Base-by-base conservation (phyloP, 768 basidiomycete genomes). In the Termitomyces sp. region DNA sequence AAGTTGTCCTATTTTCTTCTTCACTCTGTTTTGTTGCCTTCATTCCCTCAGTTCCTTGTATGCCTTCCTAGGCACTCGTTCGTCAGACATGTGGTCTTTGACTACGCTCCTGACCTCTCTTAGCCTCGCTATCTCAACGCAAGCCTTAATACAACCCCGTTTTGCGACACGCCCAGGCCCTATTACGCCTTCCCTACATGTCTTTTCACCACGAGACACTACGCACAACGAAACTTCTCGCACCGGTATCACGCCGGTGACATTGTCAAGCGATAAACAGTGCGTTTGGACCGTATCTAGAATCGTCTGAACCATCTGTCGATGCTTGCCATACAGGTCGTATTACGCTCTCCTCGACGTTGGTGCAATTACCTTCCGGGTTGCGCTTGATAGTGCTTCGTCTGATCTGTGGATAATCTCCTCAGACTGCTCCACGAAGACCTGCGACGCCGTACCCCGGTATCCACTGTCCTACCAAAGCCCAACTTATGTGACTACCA, bases 311-410 rank as follows among this genome's bases (percentile, higher is more conserved):
- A 25, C 25, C 25, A 20, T 38, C 54, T 57, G 65, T 60, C 68
- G 57, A 32, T 46, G 56, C 42, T 54, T 53, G 45, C 36, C 25
- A 48, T 63, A 15, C 65, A 92, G 91, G 67, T 85, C 90, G 2
- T 92, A 91, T 68, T 91, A 82, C 66, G 74, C 82, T 20, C 71
- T 88, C 45, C 79, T 92, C 60, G 72, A 81, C 63, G 75, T 80
- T 32, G 91, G 90, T 37, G 75, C 77, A 59, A 82, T 90, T 59
- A 83, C 74, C 67, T 87, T 91, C 66, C 86, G 89, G 15, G 83
- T 86, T 20, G 84, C 83, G 0, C 74, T 92, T 48, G 91, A 93
- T 69, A 92, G 91, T 1, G 91, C 79, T 17, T 92, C 90, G 8
- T 77, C 87, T 15, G 86, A 87, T 74, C 72, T 89, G 12, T 93